A percentile compares a stretch with the other conserved stretches of the same genome.
Evolutionary conservation across 495 filamentous ascomycete genomes (phyloP).

Genomic region (Podospora sp.): DNA sequence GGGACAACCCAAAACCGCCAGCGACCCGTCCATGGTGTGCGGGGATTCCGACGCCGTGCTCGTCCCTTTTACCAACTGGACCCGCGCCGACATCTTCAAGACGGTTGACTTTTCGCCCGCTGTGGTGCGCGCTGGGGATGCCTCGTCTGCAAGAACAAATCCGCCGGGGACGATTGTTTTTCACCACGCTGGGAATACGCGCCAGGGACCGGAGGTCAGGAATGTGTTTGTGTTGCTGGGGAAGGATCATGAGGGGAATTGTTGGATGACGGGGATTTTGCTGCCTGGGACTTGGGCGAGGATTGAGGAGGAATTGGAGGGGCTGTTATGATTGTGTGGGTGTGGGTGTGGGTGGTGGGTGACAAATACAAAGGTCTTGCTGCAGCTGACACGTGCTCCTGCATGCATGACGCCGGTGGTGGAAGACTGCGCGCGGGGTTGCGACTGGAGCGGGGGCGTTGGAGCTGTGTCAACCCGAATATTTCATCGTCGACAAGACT

Average conservation of each 20-base stretch:
- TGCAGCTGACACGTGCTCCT: background rate
- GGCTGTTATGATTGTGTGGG: constrained; percentile 7
- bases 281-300: constrained; percentile 30
- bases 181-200: constrained; percentile 5
- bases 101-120: constrained; percentile 49
- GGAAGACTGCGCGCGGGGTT: background rate
- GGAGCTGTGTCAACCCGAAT: background rate
- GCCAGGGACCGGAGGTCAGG: constrained; percentile 25
- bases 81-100: constrained; percentile 48
- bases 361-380: background rate
- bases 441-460: background rate
- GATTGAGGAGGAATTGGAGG: constrained; percentile 36
- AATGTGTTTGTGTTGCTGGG: constrained; percentile 42
- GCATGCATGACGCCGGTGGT: background rate
- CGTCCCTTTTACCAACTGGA: constrained; percentile 51
- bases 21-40: constrained; percentile 36
- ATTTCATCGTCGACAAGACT: too few species aligned
- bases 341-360: too few species aligned
- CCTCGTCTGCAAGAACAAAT: constrained; percentile 10
- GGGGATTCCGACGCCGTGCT: constrained; percentile 37
- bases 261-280: constrained; percentile 44
- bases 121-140: constrained; percentile 26
- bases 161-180: constrained; percentile 2
- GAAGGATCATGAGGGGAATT: constrained; percentile 50
- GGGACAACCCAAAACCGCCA: constrained; percentile 19